phyloP scores from a whole-genome alignment of 257 asterid genomes.

The Solanum rostratum region DNA sequence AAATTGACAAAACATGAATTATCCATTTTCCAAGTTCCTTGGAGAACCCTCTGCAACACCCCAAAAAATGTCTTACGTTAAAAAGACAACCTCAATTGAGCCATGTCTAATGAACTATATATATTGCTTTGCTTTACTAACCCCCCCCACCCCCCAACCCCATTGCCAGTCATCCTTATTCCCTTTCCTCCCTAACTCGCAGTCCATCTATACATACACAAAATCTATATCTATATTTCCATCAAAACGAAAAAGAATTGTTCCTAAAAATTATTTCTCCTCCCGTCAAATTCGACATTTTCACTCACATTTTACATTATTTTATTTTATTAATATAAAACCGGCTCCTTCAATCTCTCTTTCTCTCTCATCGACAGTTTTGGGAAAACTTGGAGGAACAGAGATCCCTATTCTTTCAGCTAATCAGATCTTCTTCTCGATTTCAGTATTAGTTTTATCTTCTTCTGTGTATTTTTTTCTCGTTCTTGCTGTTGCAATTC shows the following conservation, averaged over 20 bases:
- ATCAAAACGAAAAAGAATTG: neutral
- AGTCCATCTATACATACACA: conserved; percentile 22
- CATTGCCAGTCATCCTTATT: conserved; percentile 2
- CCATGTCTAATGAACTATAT: neutral
- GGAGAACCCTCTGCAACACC: conserved; percentile 24
- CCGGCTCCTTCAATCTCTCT: conserved; percentile 3
- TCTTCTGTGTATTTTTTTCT: neutral
- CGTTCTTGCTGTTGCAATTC: neutral
- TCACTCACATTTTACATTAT: neutral
- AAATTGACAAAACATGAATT: neutral
- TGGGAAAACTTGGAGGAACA: conserved; percentile 23
- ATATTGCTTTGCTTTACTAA: neutral
- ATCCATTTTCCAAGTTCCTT: conserved; percentile 15
- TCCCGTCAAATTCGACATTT: neutral
- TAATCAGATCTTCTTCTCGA: conserved; percentile 8
- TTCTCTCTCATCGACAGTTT: conserved; percentile 43
- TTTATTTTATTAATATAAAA: neutral
- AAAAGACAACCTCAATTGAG: neutral
- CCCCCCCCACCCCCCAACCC: neutral
- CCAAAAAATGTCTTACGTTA: neutral
- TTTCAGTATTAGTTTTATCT: neutral
- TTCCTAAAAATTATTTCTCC: conserved; percentile 2
- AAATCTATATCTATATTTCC: conserved; percentile 18
- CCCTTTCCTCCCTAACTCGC: neutral
- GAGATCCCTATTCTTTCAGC: conserved; percentile 63